Base-by-base conservation (phyloP, 352 stramenopile species). In the Chrysophaeum taylorii region DNA sequence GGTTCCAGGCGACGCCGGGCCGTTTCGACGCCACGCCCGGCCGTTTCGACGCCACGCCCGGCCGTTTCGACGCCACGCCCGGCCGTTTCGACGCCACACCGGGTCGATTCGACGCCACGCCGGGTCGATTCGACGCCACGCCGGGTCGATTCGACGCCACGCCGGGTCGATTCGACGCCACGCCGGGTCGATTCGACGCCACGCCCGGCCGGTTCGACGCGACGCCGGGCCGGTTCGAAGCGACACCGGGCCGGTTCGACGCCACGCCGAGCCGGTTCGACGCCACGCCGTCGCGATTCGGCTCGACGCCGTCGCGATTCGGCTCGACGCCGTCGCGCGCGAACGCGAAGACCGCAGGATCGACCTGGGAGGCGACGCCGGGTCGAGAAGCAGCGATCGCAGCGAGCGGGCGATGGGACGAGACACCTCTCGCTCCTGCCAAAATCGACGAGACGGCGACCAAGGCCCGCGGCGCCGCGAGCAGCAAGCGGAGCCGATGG, bases 401-500 rank as follows among this genome's bases (percentile, higher is more conserved):
- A 15, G 61, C 4, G 9, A 33, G 25, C 43, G 42, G 7, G 37
- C 60, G 54, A 43, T 98, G 93, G 93, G 92, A 97, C 76, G 90
- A 91, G 54, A 97, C 93, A 25, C 92, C 94, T 1, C 52, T 88
- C 39, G 80, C 87, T 0, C 72, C 69, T n/a, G 80, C 78, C 27
- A n/a, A n/a, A n/a, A 75, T 75, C 36, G 62, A 52, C 38, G 69
- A 62, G 53, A 42, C 62, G 21, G 39, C 15, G 7, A 71, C 71
- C 57, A 74, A 63, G 15, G 76, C 72, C 29, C 54, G 81, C 0
- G 80, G 84, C 0, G 79, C 77, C 18, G 77, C 81, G 29, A 84
- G 81, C 18, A 79, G 81, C 21, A 97, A 96, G 77, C 86, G 89
- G 31, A 97, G 89, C 27, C 86, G 94, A 36, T 98, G 94, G 94